These are phyloP conservation scores for Botryotinia globosa DNA, from an alignment of 2,329 filamentous ascomycete species.

Conservation along the genomic window DNA sequence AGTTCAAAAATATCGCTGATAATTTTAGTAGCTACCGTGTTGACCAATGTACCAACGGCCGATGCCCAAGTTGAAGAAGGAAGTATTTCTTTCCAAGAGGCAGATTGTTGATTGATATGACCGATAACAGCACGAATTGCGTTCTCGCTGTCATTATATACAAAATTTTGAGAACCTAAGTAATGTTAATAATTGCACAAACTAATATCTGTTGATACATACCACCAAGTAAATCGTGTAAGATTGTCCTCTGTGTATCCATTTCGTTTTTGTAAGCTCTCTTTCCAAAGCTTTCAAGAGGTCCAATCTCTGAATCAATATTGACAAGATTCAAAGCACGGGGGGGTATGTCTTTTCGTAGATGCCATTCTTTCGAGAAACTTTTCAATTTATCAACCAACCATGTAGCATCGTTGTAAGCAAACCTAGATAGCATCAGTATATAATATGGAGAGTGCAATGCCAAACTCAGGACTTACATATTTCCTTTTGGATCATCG, in stretches of 20 bases:
- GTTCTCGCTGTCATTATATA: conserved; percentile 54
- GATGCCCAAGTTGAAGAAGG: conserved; percentile 61
- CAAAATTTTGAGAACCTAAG: conserved; percentile 54
- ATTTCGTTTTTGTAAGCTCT: conserved; percentile 62
- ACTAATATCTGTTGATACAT: conserved; percentile 20
- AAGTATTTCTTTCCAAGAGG: conserved; percentile 57
- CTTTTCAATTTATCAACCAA: conserved; percentile 56
- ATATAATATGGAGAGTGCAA: neutral
- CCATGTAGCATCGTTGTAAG: conserved; percentile 67
- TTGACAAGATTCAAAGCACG: conserved; percentile 54
- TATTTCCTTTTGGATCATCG: conserved; percentile 58
- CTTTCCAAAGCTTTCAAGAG: conserved; percentile 58
- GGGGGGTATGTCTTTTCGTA: conserved; percentile 50
- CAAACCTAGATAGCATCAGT: conserved; percentile 46
- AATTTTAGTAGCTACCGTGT: conserved; percentile 58
- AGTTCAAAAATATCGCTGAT: conserved; percentile 63
- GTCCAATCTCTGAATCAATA: conserved; percentile 58
- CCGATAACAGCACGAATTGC: conserved; percentile 53
- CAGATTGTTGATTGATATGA: conserved; percentile 53
- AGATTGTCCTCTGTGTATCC: conserved; percentile 56
- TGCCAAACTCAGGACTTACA: conserved; percentile 46
- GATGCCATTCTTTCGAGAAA: conserved; percentile 51
- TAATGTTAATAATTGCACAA: conserved; percentile 13
- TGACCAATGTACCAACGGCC: conserved; percentile 58
- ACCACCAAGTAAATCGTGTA: conserved; percentile 60